These are phyloP conservation scores for Limnomonas spitsbergensis DNA, from an alignment of 139 green algal genomes.

Conservation along the genomic window DNA sequence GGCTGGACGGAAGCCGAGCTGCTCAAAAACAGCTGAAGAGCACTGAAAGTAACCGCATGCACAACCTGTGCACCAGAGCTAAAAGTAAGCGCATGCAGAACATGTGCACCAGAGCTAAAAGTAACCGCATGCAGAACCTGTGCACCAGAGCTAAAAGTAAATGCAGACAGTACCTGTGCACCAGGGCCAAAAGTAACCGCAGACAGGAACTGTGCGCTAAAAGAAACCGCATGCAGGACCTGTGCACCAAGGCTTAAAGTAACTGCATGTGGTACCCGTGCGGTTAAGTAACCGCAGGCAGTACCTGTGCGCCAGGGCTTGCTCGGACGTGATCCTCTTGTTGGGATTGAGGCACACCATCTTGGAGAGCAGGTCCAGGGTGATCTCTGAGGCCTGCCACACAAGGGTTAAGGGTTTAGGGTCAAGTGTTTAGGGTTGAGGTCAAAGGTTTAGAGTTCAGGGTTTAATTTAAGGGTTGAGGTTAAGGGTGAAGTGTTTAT, in stretches of 20 bases:
- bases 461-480: no score
- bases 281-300: not conserved
- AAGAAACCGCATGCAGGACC: not conserved
- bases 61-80: no score
- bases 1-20: no score
- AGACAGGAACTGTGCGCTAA: not conserved
- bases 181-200: not conserved
- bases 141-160: not conserved
- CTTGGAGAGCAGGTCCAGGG: conserved; percentile 14
- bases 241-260: not conserved
- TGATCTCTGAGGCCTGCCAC: not conserved
- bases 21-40: no score
- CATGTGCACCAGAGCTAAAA: no score
- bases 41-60: no score
- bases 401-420: no score
- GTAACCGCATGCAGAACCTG: no score
- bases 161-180: not conserved
- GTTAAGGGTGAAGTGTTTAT: no score
- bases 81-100: not conserved
- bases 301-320: conserved; percentile 1
- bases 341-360: not conserved
- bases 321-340: not conserved
- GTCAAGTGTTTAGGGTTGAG: no score
- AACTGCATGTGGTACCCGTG: not conserved
- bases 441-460: no score